These are phyloP conservation scores for Licmophora abbreviata DNA, from an alignment of 108 stramenopile species.

Conservation along the genomic window DNA sequence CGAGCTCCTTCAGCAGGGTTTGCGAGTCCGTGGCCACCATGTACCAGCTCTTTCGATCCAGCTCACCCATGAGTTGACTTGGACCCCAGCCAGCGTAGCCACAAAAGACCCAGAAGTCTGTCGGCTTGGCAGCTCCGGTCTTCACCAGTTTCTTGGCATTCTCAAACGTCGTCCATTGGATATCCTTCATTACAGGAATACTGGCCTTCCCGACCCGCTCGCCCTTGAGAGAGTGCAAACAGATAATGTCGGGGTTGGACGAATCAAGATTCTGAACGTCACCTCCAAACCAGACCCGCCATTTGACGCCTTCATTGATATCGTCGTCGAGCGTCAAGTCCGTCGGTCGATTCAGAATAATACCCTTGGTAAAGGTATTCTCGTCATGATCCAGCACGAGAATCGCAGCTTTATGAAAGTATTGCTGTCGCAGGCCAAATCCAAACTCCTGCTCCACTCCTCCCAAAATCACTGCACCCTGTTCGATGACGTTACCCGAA, in stretches of 20 bases:
- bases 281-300: constrained; percentile 71
- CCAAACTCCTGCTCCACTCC: constrained; percentile 71
- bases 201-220: constrained; percentile 41
- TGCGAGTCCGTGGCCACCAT: constrained; percentile 77
- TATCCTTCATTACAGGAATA: constrained; percentile 72
- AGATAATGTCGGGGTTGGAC: constrained; percentile 57
- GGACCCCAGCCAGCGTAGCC: constrained; percentile 66
- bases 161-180: constrained; percentile 80
- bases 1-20: constrained; percentile 54
- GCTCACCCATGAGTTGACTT: constrained; percentile 58
- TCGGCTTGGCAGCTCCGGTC: constrained; percentile 27
- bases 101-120: constrained; percentile 60
- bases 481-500: constrained; percentile 64
- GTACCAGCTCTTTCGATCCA: constrained; percentile 75
- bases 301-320: constrained; percentile 35
- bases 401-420: constrained; percentile 65
- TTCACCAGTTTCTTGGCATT: constrained; percentile 64
- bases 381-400: constrained; percentile 51
- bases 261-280: constrained; percentile 59
- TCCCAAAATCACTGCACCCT: constrained; percentile 70
- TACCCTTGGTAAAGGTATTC: constrained; percentile 51
- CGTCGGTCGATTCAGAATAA: constrained; percentile 73
- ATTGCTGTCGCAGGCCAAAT: constrained; percentile 75
- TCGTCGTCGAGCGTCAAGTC: constrained; percentile 39
- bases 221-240: constrained; percentile 62